These are phyloP conservation scores for Intubia oerlemansii DNA, from an alignment of 2,329 filamentous ascomycete genomes.

Conservation along the genomic window DNA sequence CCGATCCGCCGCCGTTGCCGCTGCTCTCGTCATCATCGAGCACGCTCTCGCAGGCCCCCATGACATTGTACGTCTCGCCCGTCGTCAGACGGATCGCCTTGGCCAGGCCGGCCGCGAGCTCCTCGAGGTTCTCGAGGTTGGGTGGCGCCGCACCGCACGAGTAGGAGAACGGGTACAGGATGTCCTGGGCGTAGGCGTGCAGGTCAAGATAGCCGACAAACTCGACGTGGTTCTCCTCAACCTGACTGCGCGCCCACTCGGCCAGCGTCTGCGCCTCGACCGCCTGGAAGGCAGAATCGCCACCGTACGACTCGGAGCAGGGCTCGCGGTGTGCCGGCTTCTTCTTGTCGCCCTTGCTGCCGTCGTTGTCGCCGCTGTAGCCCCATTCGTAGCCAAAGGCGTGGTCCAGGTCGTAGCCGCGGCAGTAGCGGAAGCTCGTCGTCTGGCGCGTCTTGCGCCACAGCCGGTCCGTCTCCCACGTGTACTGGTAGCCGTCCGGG, in stretches of 20 bases:
- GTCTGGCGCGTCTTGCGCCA: slow-evolving; percentile 90
- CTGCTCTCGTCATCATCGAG: slow-evolving; percentile 53
- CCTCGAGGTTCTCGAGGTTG: slow-evolving; percentile 76
- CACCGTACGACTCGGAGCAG: slow-evolving; percentile 80
- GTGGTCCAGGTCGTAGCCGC: slow-evolving; percentile 74
- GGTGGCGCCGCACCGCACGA: slow-evolving; percentile 61
- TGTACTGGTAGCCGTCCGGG: slow-evolving; percentile 85
- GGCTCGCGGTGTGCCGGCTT: slow-evolving; percentile 44
- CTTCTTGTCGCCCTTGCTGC: no score
- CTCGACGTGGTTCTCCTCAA: slow-evolving; percentile 42
- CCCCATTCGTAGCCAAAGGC: slow-evolving; percentile 77
- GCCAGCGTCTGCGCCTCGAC: slow-evolving; percentile 57
- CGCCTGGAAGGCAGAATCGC: slow-evolving; percentile 63
- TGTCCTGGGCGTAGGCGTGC: slow-evolving; percentile 88
- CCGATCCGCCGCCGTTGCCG: slow-evolving; percentile 56
- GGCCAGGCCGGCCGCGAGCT: slow-evolving; percentile 68
- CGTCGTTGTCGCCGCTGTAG: no score
- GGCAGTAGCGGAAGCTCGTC: slow-evolving; percentile 65
- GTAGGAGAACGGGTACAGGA: slow-evolving; percentile 81
- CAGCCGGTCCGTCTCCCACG: slow-evolving; percentile 74
- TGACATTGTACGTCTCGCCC: slow-evolving; percentile 54
- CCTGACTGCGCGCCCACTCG: slow-evolving; percentile 67
- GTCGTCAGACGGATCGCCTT: slow-evolving; percentile 73
- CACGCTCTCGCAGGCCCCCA: slow-evolving; percentile 72
- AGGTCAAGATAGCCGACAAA: slow-evolving; percentile 80